Conservation (phyloP, 352 stramenopile species). For the Phytophthora crassamura region DNA sequence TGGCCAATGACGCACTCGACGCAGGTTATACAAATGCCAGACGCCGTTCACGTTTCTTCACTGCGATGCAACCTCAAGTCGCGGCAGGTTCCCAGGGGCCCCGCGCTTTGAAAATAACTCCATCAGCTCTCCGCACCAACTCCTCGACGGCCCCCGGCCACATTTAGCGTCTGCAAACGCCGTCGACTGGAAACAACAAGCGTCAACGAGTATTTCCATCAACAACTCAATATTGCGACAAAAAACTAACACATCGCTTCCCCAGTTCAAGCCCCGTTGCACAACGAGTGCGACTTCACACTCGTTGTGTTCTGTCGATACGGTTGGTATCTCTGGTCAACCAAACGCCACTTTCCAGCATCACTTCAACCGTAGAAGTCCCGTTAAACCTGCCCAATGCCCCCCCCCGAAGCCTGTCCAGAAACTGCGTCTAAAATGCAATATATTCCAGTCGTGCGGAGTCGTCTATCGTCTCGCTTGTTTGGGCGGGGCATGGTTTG, state of each 20-base stretch:
- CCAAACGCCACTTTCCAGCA: too few relatives aligned
- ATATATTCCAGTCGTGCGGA: slow-evolving; percentile 34
- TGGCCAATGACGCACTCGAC: slow-evolving; percentile 20
- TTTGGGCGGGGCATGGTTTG: neutral
- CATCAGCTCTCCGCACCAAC: neutral
- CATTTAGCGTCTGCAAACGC: slow-evolving; percentile 18
- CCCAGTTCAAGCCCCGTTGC: too few relatives aligned
- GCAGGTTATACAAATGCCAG: slow-evolving; percentile 4
- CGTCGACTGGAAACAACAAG: too few relatives aligned
- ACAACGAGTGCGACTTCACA: too few relatives aligned
- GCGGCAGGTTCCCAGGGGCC: neutral
- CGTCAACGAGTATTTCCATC: too few relatives aligned
- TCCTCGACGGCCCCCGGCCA: slow-evolving; percentile 1
- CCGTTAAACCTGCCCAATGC: too few relatives aligned
- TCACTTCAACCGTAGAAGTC: too few relatives aligned
- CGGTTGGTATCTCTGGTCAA: too few relatives aligned
- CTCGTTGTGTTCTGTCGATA: too few relatives aligned
- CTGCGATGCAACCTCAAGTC: slow-evolving; percentile 6
- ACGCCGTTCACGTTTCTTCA: slow-evolving; percentile 16
- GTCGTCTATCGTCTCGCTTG: slow-evolving; percentile 20
- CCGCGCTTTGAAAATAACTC: slow-evolving; percentile 27
- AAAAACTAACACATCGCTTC: too few relatives aligned
- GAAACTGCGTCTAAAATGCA: slow-evolving; percentile 34
- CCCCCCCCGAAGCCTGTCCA: neutral
- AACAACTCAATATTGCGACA: too few relatives aligned